Base-by-base conservation (phyloP, 768 basidiomycete genomes). In the Lentinus brumalis region DNA sequence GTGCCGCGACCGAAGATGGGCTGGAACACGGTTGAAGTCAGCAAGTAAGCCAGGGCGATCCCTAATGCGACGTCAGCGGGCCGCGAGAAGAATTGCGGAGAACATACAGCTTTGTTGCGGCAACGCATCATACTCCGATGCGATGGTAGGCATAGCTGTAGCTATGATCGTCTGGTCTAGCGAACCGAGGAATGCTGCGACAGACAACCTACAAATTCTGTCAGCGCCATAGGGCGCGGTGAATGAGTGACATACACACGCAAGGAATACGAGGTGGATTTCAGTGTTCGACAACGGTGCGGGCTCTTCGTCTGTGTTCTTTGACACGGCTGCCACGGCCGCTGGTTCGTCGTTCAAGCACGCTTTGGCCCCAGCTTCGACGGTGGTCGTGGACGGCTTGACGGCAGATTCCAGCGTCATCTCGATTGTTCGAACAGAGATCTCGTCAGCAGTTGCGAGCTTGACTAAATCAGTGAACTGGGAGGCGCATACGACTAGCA, bases 131-230 rank as follows among this genome's bases (percentile, higher is more conserved):
- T 50, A 57, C 8, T 57, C 32, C 9, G 46, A 49, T 8, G 56
- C 56, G 16, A 57, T 45, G 16, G 56, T 57, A 35, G 56, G 46
- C 56, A 57, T 57, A 14, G 56, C 42, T 6, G 56, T 57, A 3
- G 56, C 12, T 7, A 57, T 47, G 45, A 57, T 57, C 4, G 56
- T 57, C 29, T 57, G 56, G 32, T 57, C 56, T 10, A 63, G 57
- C 41, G 65, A 50, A 45, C 53, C 7, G 35, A 53, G 29, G 38
- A 54, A 38, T 56, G 32, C 35, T 31, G 29, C 4, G 6, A 84
- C 87, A 71, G 94, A 51, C 16, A 51, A 35, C 5, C 50, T 51
- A 11, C 35, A 35, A 35, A 6, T 6, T 35, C 35, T 35, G 35
- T 35, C 11, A 35, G 11, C 11, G 6, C 11, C 35, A 35, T 11